phyloP scores from a whole-genome alignment of 139 green algal genomes.

The Marvania coccoides region DNA sequence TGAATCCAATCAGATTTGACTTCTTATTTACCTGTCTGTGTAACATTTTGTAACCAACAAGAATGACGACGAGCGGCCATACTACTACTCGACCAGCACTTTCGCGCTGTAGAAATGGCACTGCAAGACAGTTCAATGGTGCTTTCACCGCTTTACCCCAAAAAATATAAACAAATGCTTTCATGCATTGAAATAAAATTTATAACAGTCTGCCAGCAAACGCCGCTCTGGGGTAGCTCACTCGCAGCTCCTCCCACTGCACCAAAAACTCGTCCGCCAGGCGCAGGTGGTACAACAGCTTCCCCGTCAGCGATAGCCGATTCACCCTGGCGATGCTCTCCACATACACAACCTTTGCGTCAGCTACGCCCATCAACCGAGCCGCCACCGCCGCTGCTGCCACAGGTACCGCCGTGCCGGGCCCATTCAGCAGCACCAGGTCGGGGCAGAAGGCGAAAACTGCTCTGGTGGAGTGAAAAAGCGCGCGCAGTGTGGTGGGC shows the following conservation, averaged over 20 bases:
- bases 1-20: no score
- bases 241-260: slow-evolving; percentile 61
- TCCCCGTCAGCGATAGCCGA: slow-evolving; percentile 68
- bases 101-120: background rate
- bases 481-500: slow-evolving; percentile 52
- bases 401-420: slow-evolving; percentile 82
- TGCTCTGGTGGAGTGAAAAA: background rate
- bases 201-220: slow-evolving; percentile 67
- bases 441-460: background rate
- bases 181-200: no score
- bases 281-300: slow-evolving; percentile 67
- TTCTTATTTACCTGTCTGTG: background rate
- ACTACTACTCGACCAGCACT: no score
- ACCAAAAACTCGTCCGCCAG: slow-evolving; percentile 65
- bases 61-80: no score
- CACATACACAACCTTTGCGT: slow-evolving; percentile 65
- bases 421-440: slow-evolving; percentile 76
- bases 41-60: no score
- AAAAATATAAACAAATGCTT: background rate
- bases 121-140: background rate
- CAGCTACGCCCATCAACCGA: slow-evolving; percentile 31
- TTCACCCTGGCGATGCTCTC: slow-evolving; percentile 78
- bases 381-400: slow-evolving; percentile 40
- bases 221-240: slow-evolving; percentile 36
- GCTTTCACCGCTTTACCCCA: background rate